Percentiles rank a stretch among this genome's conserved stretches.
Conservation (phyloP, 257 asterid genomes). For the Euphrasia confusa region DNA sequence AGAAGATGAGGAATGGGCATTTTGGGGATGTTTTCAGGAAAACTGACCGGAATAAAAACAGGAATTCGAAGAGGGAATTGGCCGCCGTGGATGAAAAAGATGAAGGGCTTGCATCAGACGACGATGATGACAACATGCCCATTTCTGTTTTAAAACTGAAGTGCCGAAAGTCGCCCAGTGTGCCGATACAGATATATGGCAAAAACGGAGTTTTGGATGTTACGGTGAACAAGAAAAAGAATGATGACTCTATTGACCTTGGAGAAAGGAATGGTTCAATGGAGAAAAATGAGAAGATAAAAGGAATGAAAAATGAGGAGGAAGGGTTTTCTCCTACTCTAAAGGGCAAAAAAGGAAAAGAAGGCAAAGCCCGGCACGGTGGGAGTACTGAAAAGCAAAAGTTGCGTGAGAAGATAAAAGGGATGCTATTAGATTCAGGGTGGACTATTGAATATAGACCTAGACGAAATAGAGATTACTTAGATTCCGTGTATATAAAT, state of each 20-base stretch:
- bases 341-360: constrained; percentile 41
- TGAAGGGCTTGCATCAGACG: constrained; percentile 37
- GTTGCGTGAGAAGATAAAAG: constrained; percentile 78
- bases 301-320: constrained; percentile 45
- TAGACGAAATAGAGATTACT: constrained; percentile 82
- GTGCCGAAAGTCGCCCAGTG: constrained; percentile 45
- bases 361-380: constrained; percentile 54
- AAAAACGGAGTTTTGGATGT: constrained; percentile 95
- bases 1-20: constrained; percentile 47
- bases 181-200: constrained; percentile 85
- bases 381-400: constrained; percentile 89
- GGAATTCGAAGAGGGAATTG: constrained; percentile 31
- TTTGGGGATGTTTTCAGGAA: constrained; percentile 31
- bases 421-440: constrained; percentile 72
- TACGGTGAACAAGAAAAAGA: constrained; percentile 46
- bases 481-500: constrained; percentile 83
- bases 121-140: constrained; percentile 59
- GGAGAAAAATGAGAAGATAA: constrained; percentile 33
- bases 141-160: constrained; percentile 58
- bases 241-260: background rate
- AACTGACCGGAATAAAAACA: constrained; percentile 31
- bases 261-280: constrained; percentile 10
- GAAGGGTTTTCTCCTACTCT: constrained; percentile 28
- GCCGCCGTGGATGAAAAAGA: constrained; percentile 30
- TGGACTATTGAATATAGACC: constrained; percentile 97